Evolutionary conservation across 805 yeast genomes (phyloP).

Genomic region (Metschnikowia baotianmanensis): DNA sequence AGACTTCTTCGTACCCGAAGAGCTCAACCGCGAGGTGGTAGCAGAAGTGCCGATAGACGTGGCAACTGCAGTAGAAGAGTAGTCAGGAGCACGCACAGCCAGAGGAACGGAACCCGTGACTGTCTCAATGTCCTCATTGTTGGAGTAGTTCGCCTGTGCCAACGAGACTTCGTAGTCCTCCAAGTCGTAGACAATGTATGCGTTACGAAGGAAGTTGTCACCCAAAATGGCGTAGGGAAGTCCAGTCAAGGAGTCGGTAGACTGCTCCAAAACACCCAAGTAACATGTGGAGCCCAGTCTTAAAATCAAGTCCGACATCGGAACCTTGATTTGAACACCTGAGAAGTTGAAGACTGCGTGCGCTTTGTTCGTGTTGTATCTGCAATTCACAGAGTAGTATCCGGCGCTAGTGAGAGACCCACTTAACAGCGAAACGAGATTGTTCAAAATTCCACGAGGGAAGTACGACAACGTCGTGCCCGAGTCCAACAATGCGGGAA

Average conservation of each 20-base stretch:
- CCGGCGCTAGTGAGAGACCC: constrained; percentile 2
- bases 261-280: constrained; percentile 27
- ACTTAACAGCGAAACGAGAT: constrained; percentile 15
- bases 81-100: constrained; percentile 47
- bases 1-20: constrained; percentile 6
- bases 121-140: constrained; percentile 42
- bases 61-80: constrained; percentile 36
- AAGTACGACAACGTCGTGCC: constrained; percentile 53
- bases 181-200: constrained; percentile 64
- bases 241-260: constrained; percentile 41
- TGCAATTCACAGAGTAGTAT: constrained; percentile 13
- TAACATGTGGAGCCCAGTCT: constrained; percentile 21
- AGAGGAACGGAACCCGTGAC: constrained; percentile 49
- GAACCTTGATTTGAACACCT: constrained; percentile 54
- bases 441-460: constrained; percentile 33
- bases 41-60: constrained; percentile 3
- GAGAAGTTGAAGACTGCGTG: constrained; percentile 47
- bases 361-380: constrained; percentile 10
- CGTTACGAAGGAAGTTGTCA: constrained; percentile 60
- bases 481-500: constrained; percentile 43
- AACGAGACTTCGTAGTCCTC: constrained; percentile 56
- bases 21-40: constrained; percentile 2
- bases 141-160: constrained; percentile 39
- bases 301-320: constrained; percentile 34
- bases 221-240: constrained; percentile 57